Evolutionary conservation across 352 stramenopile genomes (phyloP).

Genomic region (Globisporangium carolinianum): DNA sequence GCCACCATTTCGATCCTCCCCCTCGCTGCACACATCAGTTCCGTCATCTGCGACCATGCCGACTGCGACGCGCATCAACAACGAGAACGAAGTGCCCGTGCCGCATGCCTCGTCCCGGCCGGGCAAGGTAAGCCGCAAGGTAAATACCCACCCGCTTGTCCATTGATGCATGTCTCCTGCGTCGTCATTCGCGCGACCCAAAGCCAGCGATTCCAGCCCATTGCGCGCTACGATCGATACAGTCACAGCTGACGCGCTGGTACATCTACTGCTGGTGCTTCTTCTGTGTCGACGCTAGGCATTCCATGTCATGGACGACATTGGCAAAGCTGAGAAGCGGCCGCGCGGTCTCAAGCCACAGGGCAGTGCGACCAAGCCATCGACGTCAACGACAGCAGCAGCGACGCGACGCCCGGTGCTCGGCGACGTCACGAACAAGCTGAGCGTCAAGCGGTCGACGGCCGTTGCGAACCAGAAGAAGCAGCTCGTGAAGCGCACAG

Average conservation of each 20-base stretch:
- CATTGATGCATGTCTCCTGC: neutral
- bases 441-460: slow-evolving; percentile 62
- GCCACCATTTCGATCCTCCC: neutral
- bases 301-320: slow-evolving; percentile 38
- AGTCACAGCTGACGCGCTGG: too few relatives aligned
- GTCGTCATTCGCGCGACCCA: too few relatives aligned
- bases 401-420: slow-evolving; percentile 34
- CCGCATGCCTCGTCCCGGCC: slow-evolving; percentile 28
- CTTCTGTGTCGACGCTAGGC: slow-evolving; percentile 17
- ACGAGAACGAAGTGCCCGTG: slow-evolving; percentile 52
- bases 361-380: slow-evolving; percentile 6
- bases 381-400: slow-evolving; percentile 4
- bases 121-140: slow-evolving; percentile 41
- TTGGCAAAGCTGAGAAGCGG: slow-evolving; percentile 49
- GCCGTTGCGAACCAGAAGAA: slow-evolving; percentile 42
- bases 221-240: too few relatives aligned
- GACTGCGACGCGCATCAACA: slow-evolving; percentile 35
- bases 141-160: slow-evolving; percentile 2
- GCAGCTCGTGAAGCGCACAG: slow-evolving; percentile 29
- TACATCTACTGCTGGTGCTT: too few relatives aligned
- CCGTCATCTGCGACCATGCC: slow-evolving; percentile 15
- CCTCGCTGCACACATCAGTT: too few relatives aligned
- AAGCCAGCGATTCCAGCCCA: too few relatives aligned
- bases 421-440: slow-evolving; percentile 68
- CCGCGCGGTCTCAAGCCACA: slow-evolving; percentile 44